Conservation (phyloP, 2,329 filamentous ascomycete genomes). For the Rhinocladiella similis region DNA sequence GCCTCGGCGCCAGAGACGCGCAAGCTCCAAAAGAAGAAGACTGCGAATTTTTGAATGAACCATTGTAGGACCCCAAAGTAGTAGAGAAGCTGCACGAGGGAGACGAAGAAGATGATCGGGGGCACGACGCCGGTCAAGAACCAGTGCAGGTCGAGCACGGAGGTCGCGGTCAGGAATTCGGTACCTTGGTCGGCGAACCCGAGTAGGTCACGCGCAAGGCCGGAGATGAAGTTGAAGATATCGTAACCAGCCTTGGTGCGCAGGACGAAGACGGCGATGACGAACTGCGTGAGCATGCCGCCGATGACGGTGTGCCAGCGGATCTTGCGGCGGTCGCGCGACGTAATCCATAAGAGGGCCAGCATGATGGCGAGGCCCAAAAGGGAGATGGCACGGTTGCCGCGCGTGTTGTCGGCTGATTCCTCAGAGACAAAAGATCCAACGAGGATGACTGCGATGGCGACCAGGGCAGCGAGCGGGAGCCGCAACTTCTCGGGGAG, state of each 20-base stretch:
- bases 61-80: slow-evolving; percentile 81
- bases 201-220: slow-evolving; percentile 70
- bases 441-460: slow-evolving; percentile 72
- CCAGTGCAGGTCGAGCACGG: slow-evolving; percentile 52
- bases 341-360: slow-evolving; percentile 66
- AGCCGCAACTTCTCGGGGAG: slow-evolving; percentile 69
- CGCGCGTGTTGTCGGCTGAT: slow-evolving; percentile 72
- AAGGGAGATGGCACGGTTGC: slow-evolving; percentile 76
- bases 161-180: slow-evolving; percentile 63
- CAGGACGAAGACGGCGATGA: slow-evolving; percentile 85
- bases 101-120: slow-evolving; percentile 93
- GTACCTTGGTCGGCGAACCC: slow-evolving; percentile 74
- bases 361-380: slow-evolving; percentile 76
- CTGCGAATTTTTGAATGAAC: slow-evolving; percentile 84
- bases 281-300: slow-evolving; percentile 84
- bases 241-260: slow-evolving; percentile 78
- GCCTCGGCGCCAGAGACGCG: slow-evolving; percentile 86
- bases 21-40: slow-evolving; percentile 89
- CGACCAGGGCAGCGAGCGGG: slow-evolving; percentile 61
- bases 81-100: slow-evolving; percentile 84
- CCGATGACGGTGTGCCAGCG: slow-evolving; percentile 79
- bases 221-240: slow-evolving; percentile 87
- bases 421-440: slow-evolving; percentile 75
- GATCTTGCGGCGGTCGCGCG: slow-evolving; percentile 62
- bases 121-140: slow-evolving; percentile 82